These are phyloP conservation scores for Melaleuca alternifolia DNA, from an alignment of 345 rosid genomes.

Conservation along the genomic window DNA sequence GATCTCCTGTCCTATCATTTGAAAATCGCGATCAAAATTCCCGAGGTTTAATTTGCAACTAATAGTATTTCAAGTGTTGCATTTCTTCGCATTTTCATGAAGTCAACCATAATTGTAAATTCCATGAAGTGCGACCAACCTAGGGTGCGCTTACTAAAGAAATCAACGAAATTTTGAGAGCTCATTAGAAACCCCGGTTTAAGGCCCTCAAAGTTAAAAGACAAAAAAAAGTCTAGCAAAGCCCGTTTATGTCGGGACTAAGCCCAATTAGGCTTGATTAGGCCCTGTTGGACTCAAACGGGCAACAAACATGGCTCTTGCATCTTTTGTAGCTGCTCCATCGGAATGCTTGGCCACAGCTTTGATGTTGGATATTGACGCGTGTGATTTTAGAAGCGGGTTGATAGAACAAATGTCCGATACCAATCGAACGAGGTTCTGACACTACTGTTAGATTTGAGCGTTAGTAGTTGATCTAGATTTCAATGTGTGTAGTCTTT, in stretches of 20 bases:
- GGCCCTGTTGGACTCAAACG: not conserved
- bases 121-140: not conserved
- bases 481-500: not conserved
- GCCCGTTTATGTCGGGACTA: not conserved
- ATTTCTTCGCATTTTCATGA: not conserved
- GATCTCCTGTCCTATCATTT: not conserved
- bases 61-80: not conserved
- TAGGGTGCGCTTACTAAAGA: not conserved
- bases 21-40: not conserved
- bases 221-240: not conserved
- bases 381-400: not conserved
- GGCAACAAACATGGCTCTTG: not conserved
- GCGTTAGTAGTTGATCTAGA: not conserved
- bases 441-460: not conserved
- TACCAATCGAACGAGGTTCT: not conserved
- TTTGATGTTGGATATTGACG: not conserved
- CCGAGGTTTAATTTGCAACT: not conserved
- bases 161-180: not conserved
- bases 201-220: not conserved
- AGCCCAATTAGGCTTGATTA: not conserved
- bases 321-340: not conserved
- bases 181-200: not conserved
- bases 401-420: not conserved
- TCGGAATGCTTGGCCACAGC: not conserved
- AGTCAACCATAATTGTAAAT: not conserved